Evolutionary conservation across 2,329 filamentous ascomycete genomes (phyloP), one percentile per base, ranked within the genome.

Genomic region (Microdochium nivale): DNA sequence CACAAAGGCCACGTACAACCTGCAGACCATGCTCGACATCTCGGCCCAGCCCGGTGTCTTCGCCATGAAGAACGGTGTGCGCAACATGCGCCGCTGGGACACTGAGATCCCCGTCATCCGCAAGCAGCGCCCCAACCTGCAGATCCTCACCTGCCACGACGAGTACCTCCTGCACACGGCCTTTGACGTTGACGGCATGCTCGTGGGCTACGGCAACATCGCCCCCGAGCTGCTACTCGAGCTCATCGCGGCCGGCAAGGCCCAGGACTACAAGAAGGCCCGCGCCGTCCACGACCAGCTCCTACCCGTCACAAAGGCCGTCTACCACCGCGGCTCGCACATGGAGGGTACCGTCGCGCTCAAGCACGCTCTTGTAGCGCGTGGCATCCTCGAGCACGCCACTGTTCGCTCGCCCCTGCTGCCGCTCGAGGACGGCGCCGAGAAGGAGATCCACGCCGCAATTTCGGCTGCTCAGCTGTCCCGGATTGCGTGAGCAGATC

Each of bases 11-110:
- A 77, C 70, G 1, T 78, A 78, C 59, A 74, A 62, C 55, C 65
- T 79, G 23, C 67, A 78, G 55, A 79, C 75, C 0, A 69, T 78
- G 55, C 69, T 79, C 2, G 75, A 79, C 49, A 78, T 78, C 50
- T 67, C 75, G 2, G 76, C 74, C 8, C 73, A 68, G 32, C 76
- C 75, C 1, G 75, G 76, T 25, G 74, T 77, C 5, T 76, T 79
- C 47, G 76, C 76, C 16, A 79, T 79, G 75, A 79, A 79, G 69
- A 79, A 78, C 54, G 76, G 76, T 21, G 76, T 79, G 10, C 71
- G 76, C 50, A 78, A 79, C 61, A 78, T 79, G 76, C 69, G 73
- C n/a, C 71, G 76, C 19, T 79, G 76, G 76, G 76, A 79, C 49
- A 76, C 73, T 0, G 76, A 79, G 60, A 79, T 79, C 53, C 76